Conservation (phyloP, 139 green algal genomes). For the Choricystis sp. region DNA sequence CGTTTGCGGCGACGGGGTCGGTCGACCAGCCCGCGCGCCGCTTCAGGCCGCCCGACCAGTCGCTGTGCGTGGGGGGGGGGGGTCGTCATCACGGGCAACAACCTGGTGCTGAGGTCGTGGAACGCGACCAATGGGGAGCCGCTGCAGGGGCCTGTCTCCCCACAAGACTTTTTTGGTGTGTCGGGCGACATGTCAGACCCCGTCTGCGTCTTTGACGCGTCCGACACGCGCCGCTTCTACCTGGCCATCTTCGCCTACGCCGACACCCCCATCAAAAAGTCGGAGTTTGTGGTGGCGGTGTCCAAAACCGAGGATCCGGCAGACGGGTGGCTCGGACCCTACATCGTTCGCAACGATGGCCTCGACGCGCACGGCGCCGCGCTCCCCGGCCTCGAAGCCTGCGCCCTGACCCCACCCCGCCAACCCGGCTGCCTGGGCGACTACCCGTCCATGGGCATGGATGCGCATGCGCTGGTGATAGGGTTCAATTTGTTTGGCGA, state of each 20-base stretch:
- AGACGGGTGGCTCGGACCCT: not conserved
- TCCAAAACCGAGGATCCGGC: not conserved
- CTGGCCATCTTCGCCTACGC: not conserved
- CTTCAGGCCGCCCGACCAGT: not conserved
- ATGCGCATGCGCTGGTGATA: not conserved
- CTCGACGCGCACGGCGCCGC: not conserved
- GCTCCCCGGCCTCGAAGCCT: not conserved
- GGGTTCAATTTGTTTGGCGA: not conserved
- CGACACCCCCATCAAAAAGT: not conserved
- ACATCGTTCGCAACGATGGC: not conserved
- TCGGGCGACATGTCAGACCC: not conserved
- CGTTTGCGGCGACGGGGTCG: not conserved
- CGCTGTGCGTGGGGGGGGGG: not conserved
- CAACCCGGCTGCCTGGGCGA: not conserved
- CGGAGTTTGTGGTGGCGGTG: not conserved
- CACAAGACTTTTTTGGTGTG: not conserved
- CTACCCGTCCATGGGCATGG: not conserved
- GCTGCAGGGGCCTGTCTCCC: not conserved
- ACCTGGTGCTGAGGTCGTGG: not conserved
- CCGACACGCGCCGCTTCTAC: not conserved
- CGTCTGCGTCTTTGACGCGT: not conserved
- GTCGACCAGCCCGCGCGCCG: not conserved
- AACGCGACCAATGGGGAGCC: not conserved
- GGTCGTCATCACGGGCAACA: not conserved
- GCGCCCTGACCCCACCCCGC: too few species aligned